Evolutionary conservation across 164 flowering plant species (phyloP).

Genomic region (Liriodendron chinense): DNA sequence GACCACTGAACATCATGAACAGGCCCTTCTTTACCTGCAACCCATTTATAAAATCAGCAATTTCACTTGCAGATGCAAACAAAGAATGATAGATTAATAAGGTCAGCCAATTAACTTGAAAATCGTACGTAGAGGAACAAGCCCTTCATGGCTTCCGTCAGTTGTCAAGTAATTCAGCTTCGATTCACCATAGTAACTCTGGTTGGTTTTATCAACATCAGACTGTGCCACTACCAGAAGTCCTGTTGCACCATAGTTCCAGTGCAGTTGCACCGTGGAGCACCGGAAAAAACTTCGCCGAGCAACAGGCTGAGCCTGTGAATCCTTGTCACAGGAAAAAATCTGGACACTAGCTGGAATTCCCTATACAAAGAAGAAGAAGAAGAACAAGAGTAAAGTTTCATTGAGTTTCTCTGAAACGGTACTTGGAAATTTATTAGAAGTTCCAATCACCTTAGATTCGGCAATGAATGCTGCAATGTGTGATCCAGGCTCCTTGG

Average conservation of each 20-base stretch:
- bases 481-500: constrained; percentile 72
- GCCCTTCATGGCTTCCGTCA: constrained; percentile 86
- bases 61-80: not conserved
- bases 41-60: constrained; percentile 22
- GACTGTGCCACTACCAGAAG: constrained; percentile 82
- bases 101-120: constrained; percentile 6
- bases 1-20: constrained; percentile 99
- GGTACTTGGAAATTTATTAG: not conserved
- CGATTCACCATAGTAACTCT: constrained; percentile 98
- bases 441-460: constrained; percentile 61
- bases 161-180: constrained; percentile 90
- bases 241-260: constrained; percentile 91
- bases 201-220: constrained; percentile 97
- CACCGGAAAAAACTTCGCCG: constrained; percentile 92
- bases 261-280: constrained; percentile 74
- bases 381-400: not conserved
- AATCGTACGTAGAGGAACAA: constrained; percentile 82
- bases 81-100: not conserved
- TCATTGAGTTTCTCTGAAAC: not conserved
- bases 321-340: constrained; percentile 60
- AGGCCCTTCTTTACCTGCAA: constrained; percentile 95
- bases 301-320: constrained; percentile 74
- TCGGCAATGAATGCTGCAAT: constrained; percentile 90
- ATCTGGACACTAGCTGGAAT: constrained; percentile 94
- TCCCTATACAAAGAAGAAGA: constrained; percentile 50